phyloP scores from a whole-genome alignment of 2,329 filamentous ascomycete species.

The Colletotrichum magnum region DNA sequence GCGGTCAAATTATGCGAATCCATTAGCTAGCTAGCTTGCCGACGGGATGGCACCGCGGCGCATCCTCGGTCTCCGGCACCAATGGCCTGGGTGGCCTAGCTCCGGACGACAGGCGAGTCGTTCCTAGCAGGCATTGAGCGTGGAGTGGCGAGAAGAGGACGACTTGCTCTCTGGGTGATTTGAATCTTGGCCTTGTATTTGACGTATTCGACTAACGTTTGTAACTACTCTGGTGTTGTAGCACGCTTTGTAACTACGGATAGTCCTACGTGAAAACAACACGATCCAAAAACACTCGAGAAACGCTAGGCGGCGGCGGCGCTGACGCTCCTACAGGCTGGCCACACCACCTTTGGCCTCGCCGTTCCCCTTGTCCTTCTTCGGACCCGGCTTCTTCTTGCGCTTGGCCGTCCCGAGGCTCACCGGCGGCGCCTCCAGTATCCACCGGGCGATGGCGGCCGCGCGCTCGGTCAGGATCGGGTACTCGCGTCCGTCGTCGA shows the following conservation, averaged over 20 bases:
- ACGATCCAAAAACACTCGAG: neutral
- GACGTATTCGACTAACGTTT: too few species aligned
- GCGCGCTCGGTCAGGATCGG: constrained; percentile 79
- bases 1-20: constrained; percentile 16
- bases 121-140: neutral
- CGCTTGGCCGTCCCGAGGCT: constrained; percentile 53
- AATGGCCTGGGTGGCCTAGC: neutral
- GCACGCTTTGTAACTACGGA: too few species aligned
- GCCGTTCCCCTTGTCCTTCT: neutral
- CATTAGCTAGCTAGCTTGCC: constrained; percentile 19
- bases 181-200: too few species aligned
- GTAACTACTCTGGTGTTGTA: too few species aligned
- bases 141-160: too few species aligned
- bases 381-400: constrained; percentile 49
- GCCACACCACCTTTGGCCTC: neutral
- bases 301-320: constrained; percentile 2
- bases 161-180: too few species aligned
- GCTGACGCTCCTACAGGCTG: constrained; percentile 12
- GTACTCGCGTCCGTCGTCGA: constrained; percentile 78
- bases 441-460: constrained; percentile 78
- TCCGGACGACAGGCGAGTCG: neutral
- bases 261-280: neutral
- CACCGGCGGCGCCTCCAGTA: constrained; percentile 69
- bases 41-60: constrained; percentile 18
- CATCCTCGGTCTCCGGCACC: constrained; percentile 10